phyloP scores from a whole-genome alignment of 371 early-diverging fungal genomes.

The Mucor piriformis region DNA sequence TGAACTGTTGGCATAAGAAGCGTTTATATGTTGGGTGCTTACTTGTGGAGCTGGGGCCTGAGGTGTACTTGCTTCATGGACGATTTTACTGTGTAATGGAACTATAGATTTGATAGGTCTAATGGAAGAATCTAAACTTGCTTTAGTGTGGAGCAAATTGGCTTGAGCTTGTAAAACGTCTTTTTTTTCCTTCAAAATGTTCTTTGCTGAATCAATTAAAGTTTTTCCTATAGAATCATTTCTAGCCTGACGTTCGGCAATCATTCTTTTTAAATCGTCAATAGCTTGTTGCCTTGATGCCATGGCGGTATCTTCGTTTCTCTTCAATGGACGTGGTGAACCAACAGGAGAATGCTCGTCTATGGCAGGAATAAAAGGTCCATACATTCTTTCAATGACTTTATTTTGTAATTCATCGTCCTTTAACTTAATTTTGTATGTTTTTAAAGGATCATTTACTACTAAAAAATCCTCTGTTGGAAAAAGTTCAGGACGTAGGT shows the following conservation, averaged over 20 bases:
- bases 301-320: neutral
- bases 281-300: neutral
- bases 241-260: neutral
- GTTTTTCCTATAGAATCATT: neutral
- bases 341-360: neutral
- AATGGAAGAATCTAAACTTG: neutral
- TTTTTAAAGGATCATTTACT: neutral
- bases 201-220: neutral
- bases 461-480: neutral
- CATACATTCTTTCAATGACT: conserved; percentile 13
- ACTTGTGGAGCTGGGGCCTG: neutral
- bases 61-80: neutral
- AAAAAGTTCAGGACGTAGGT: neutral
- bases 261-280: conserved; percentile 5
- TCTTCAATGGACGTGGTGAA: neutral
- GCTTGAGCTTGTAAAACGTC: too few species aligned
- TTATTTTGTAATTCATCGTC: neutral
- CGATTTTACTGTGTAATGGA: neutral
- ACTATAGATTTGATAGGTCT: neutral
- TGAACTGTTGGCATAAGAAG: neutral
- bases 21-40: neutral
- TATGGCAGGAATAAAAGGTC: conserved; percentile 5
- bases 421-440: neutral
- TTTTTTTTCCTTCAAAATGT: neutral
- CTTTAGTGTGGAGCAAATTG: neutral